Evolutionary conservation across 371 early-diverging fungal species (phyloP), one percentile per base, ranked within the genome.

Genomic region (Rhizopus delemar): DNA sequence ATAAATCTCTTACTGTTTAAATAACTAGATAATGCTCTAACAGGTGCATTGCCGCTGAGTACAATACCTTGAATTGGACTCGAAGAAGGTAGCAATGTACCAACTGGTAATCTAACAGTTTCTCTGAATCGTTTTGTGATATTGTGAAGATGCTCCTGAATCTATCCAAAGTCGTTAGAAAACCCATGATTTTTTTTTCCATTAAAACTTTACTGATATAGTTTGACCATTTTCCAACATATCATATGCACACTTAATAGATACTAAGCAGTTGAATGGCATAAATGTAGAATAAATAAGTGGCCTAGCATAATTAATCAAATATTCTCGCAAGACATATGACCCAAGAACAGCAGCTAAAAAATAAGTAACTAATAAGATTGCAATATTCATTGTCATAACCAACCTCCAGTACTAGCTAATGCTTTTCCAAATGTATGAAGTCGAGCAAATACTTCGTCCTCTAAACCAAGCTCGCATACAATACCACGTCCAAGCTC

Each of bases 341-440:
- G 90, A 82, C 5, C 91, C 86, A 41, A 92, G 74, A 4, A 92
- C 70, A 12, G 81, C 90, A 43, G 92, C 93, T 90, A 22, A 22
- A 22, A 22, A 22, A 57, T 11, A 51, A n/a, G 36, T 15, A 36
- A 33, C 43, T 43, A 46, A 50, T 31, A 15, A 52, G 33, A 34
- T 13, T 33, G 35, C 9, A 11, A 11, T 13, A 11, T 12, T 39
- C 46, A 29, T 77, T 2, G 13, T 11, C 2, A 38, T 38, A 13
- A 38, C 39, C 8, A 38, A 89, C 90, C 90, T 69, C 94, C 94
- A 68, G 90, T 89, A 51, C 85, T 82, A 3, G 89, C 92, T 46
- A 92, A 74, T 0, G 88, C 89, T 63, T 93, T 93, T 53, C 94
- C 91, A 75, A 92, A 93, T 9, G 94, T 93, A 62, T 89, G 87